phyloP scores from a whole-genome alignment of 345 rosid genomes.

The Eutrema yunnanense region DNA sequence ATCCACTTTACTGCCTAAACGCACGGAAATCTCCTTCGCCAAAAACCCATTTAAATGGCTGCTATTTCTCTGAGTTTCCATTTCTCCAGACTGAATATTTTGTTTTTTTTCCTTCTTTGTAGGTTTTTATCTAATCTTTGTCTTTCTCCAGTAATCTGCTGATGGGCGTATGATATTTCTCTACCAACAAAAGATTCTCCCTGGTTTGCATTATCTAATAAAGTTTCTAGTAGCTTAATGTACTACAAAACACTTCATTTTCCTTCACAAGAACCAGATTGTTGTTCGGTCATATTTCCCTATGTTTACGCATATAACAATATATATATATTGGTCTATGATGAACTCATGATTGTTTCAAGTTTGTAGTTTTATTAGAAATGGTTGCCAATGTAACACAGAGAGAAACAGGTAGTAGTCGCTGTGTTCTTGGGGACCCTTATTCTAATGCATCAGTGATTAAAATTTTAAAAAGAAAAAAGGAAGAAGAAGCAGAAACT shows the following conservation, averaged over 20 bases:
- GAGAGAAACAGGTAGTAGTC: slow-evolving; percentile 3
- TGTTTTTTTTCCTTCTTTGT: not conserved
- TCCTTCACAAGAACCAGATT: slow-evolving; percentile 13
- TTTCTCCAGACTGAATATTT: not conserved
- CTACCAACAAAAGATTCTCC: not conserved
- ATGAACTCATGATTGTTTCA: slow-evolving; percentile 3
- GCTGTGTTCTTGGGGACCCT: slow-evolving; percentile 11
- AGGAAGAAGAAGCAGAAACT: not conserved
- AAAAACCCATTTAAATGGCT: not conserved
- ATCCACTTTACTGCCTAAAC: not conserved
- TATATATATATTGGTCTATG: not conserved
- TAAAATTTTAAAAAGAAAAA: not conserved
- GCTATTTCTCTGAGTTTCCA: not conserved
- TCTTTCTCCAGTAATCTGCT: slow-evolving; percentile 4
- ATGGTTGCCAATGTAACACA: not conserved
- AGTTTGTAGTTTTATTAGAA: not conserved
- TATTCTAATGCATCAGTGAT: not conserved
- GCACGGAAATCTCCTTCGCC: not conserved
- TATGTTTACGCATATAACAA: not conserved
- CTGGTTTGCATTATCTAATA: slow-evolving; percentile 9
- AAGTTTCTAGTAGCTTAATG: slow-evolving; percentile 6
- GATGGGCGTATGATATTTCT: not conserved
- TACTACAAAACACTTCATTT: slow-evolving; percentile 18
- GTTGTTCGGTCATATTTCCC: slow-evolving; percentile 5
- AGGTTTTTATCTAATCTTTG: slow-evolving; percentile 3